Base-by-base conservation (phyloP, 1,139 yeast species). In the Schwanniomyces etchellsii region DNA sequence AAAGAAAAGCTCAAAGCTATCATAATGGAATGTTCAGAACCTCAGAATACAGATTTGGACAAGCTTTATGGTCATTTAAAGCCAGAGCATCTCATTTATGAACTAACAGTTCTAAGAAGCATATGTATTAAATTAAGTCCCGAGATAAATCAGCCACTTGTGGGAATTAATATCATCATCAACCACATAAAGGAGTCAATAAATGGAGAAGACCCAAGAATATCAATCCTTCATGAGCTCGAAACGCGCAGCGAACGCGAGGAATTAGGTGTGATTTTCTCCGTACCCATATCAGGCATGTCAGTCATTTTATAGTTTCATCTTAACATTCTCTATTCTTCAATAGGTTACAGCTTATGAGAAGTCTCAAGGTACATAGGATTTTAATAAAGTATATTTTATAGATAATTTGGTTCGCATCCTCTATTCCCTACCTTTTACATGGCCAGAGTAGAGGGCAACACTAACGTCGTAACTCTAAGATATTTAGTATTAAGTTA, bases 51-150 rank as follows among this genome's bases (percentile, higher is more conserved):
- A 2, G 57, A 65, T 1, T 67, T 63, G 10, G 53, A 56, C 4
- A 49, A 57, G 36, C 47, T 82, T 27, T 88, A 75, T 49, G 96
- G 96, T 2, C 96, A 88, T 55, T 52, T 88, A 52, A 77, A 83
- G 14, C 94, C 96, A 2, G 41, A 50, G 3, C 71, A 73, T 42
- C 55, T 88, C 23, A 63, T 83, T 10, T 48, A 57, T 12, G 95
- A 85, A 44, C 58, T 88, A 24, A 40, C 48, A 24, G 45, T 39
- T n/a, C 52, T 81, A 32, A 42, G 48, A 31, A 24, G 28, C 18
- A 42, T 45, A 35, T 45, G 55, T 32, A 17, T 33, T 16, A 30
- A 33, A 14, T 23, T 43, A 27, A 23, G 39, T 5, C 37, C 47
- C 5, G 24, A 25, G 4, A 16, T 27, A n/a, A 12, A 26, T 35